phyloP scores from a whole-genome alignment of 345 rosid species.

The Odontarrhena argentea region DNA sequence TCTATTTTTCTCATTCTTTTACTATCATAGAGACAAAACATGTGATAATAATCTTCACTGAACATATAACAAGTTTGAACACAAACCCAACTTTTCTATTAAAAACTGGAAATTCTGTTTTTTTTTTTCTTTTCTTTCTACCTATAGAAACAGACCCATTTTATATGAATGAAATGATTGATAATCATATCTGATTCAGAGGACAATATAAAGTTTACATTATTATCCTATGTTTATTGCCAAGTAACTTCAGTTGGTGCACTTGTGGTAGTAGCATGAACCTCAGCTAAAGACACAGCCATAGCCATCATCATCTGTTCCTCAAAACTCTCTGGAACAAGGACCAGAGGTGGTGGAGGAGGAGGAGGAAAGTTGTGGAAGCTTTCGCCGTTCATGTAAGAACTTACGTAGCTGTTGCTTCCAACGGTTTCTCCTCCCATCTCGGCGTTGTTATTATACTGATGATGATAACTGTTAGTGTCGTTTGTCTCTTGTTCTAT shows the following conservation, averaged over 20 bases:
- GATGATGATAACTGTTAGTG: constrained; percentile 40
- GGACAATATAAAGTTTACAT: constrained; percentile 15
- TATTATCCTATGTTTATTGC: constrained; percentile 52
- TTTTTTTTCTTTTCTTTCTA: constrained; percentile 24
- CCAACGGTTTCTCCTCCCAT: constrained; percentile 49
- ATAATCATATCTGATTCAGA: constrained; percentile 24
- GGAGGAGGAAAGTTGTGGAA: constrained; percentile 45
- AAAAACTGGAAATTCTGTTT: constrained; percentile 31
- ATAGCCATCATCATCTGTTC: constrained; percentile 97
- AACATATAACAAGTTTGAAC: constrained; percentile 2
- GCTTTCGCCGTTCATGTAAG: constrained; percentile 52
- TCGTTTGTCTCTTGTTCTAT: constrained; percentile 49
- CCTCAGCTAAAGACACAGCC: constrained; percentile 95
- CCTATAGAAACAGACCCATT: constrained; percentile 36
- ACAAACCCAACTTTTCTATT: constrained; percentile 32
- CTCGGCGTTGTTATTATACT: constrained; percentile 45
- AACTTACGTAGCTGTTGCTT: constrained; percentile 71
- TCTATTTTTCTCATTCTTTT: constrained; percentile 17
- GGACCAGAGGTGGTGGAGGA: constrained; percentile 48
- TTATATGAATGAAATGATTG: constrained; percentile 38
- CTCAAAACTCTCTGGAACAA: constrained; percentile 84
- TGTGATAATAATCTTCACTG: background rate
- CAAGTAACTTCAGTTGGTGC: constrained; percentile 59
- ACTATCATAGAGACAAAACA: constrained; percentile 15
- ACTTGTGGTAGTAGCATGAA: constrained; percentile 56